These are phyloP conservation scores for Petrea volubilis DNA, from an alignment of 257 asterid species.

Conservation along the genomic window DNA sequence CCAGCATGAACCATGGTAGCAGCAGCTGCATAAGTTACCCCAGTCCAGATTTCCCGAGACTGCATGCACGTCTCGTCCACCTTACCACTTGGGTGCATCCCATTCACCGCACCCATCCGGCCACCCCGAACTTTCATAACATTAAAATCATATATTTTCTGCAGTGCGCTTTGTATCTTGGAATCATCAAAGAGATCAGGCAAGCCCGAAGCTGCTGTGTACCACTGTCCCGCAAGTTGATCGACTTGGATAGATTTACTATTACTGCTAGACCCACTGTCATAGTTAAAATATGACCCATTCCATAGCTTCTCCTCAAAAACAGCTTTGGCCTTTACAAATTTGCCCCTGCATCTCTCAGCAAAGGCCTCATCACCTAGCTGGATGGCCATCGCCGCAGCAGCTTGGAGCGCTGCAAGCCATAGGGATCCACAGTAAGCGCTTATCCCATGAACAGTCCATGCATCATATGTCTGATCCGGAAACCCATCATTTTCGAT, in stretches of 20 bases:
- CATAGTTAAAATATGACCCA: slow-evolving; percentile 90
- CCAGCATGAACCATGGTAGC: slow-evolving; percentile 98
- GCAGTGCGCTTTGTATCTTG: slow-evolving; percentile 75
- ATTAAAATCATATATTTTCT: slow-evolving; percentile 79
- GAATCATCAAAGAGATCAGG: slow-evolving; percentile 75
- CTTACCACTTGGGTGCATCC: slow-evolving; percentile 92
- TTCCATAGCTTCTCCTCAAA: slow-evolving; percentile 89
- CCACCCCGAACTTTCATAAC: slow-evolving; percentile 91
- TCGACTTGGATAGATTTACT: slow-evolving; percentile 96
- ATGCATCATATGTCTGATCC: slow-evolving; percentile 92
- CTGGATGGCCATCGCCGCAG: slow-evolving; percentile 84
- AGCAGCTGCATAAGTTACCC: slow-evolving; percentile 90
- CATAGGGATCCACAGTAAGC: slow-evolving; percentile 96
- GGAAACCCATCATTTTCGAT: slow-evolving; percentile 98
- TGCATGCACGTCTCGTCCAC: slow-evolving; percentile 99
- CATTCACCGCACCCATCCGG: slow-evolving; percentile 96
- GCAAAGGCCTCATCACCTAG: slow-evolving; percentile 82
- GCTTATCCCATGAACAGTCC: slow-evolving; percentile 97
- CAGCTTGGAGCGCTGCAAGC: slow-evolving; percentile 98
- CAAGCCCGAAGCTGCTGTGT: slow-evolving; percentile 88
- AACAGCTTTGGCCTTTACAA: slow-evolving; percentile 61
- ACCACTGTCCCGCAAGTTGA: slow-evolving; percentile 99
- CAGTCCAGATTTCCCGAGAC: slow-evolving; percentile 95
- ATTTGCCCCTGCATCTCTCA: slow-evolving; percentile 64
- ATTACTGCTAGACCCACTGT: slow-evolving; percentile 87